Percentiles rank a stretch among this genome's conserved stretches.
Conservation (phyloP, 495 filamentous ascomycete genomes). For the Tuber calosporum region DNA sequence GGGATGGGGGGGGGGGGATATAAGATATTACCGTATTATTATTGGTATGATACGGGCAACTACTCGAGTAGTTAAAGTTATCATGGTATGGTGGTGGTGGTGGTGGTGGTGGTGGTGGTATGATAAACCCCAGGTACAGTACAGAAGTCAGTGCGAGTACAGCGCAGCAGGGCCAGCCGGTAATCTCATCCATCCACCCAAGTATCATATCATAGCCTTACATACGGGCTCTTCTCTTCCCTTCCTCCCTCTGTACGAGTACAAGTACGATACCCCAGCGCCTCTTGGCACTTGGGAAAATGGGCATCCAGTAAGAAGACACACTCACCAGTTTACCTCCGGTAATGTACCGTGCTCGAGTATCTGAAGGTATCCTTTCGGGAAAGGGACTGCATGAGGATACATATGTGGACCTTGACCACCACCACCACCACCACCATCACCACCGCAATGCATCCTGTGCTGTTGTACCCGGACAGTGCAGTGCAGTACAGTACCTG, state of each 20-base stretch:
- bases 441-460: not conserved
- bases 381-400: not conserved
- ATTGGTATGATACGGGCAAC: not conserved
- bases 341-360: not conserved
- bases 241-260: too few relatives aligned
- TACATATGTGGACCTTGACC: not conserved
- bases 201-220: too few relatives aligned
- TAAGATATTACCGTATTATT: not conserved
- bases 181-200: not conserved
- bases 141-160: too few relatives aligned
- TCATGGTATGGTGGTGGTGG: too few relatives aligned
- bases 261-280: not conserved
- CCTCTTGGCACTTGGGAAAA: not conserved
- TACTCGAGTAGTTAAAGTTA: constrained; percentile 1
- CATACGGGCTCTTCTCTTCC: not conserved
- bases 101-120: too few relatives aligned
- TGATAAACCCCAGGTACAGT: not conserved
- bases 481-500: not conserved
- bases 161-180: not conserved
- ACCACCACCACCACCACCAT: not conserved
- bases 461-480: not conserved
- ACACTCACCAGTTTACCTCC: not conserved
- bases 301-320: not conserved
- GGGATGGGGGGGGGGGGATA: too few relatives aligned
- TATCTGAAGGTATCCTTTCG: not conserved